Evolutionary conservation across 1,284 basidiomycete genomes (phyloP), one percentile per base, ranked within the genome.

Genomic region (Ustilago trichophora): DNA sequence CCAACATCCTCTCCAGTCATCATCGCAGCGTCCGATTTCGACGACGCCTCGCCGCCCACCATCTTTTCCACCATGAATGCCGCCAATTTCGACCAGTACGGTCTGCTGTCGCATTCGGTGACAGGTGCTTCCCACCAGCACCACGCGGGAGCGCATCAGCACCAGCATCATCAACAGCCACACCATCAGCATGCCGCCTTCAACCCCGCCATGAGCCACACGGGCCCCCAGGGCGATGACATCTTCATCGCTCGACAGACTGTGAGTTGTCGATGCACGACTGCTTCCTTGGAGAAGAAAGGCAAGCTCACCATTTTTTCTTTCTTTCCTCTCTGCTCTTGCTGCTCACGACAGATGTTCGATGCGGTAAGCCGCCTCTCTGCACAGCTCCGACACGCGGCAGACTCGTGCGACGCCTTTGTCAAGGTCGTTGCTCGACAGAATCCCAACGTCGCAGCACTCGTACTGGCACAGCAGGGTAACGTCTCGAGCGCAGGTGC

Each of bases 331-430:
- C n/a, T n/a, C n/a, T n/a, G n/a, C n/a, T n/a, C n/a, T 33, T 36
- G 26, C 21, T 5, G 13, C 12, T 26, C 7, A n/a, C n/a, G n/a
- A n/a, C 48, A 75, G 71, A 72, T 73, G 68, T 62, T 73, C 43
- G 67, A 72, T 16, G 50, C 67, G 31, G 59, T 73, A 19, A 67
- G 64, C 45, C 71, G 66, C 9, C 59, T 73, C 15, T 73, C 73
- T 26, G 56, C 48, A 11, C 66, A 69, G 36, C 49, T 75, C 19
- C 63, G 73, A 4, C 65, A 70, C 38, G 73, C 73, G 8, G 71
- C 73, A 9, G 62, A 66, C 33, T 50, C 56, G 53, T 73, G 67
- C 37, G 73, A 75, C 32, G 60, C 59, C 9, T 73, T 75, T 49
- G 63, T 68, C 52, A 71, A 73, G 51, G 54, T 60, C 21, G 57